Base-by-base conservation (phyloP, 768 basidiomycete species). In the Amanita inopinata region DNA sequence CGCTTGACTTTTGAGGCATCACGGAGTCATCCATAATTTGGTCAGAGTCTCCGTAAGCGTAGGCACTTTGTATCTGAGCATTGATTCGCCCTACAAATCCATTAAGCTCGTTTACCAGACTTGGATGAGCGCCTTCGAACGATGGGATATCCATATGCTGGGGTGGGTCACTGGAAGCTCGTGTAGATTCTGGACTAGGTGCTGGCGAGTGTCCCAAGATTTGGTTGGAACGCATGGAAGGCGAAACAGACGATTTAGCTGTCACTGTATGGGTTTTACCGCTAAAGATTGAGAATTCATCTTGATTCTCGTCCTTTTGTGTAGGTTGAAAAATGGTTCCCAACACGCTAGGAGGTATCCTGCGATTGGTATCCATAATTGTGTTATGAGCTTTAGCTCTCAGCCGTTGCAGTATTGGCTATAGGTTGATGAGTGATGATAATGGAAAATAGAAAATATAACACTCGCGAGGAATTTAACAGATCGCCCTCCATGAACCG, bases 241-340 rank as follows among this genome's bases (percentile, higher is more conserved):
- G 24, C 40, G 51, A 11, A 53, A 35, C 40, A 5, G 54, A 50
- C 4, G 63, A 53, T 44, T 73, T 75, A 0, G 74, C 78, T 6
- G 65, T 62, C 17, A 85, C 63, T 0, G 74, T 81, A 46, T 81
- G 74, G 7, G 77, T 83, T 52, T 76, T 73, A n/a, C 84, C 84
- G 37, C 81, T 76, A 56, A 86, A 86, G 18, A 86, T 82, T 4
- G 76, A 73, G 17, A 87, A 60, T 52, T 85, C 83, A 54, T 86
- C 83, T 43, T 76, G 70, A n/a, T 62, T 58, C 28, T 70, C 71
- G 18, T 62, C 60, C 8, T 56, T 48, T 9, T 61, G 48, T 0
- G 77, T 72, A 6, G 71, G 63, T 15, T 67, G 62, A 57, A 84
- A 83, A 20, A 81, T 80, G 58, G 81, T 77, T 49, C 67, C 69